Conservation (phyloP, 306 rosid genomes). For the Ziziphus jujuba region DNA sequence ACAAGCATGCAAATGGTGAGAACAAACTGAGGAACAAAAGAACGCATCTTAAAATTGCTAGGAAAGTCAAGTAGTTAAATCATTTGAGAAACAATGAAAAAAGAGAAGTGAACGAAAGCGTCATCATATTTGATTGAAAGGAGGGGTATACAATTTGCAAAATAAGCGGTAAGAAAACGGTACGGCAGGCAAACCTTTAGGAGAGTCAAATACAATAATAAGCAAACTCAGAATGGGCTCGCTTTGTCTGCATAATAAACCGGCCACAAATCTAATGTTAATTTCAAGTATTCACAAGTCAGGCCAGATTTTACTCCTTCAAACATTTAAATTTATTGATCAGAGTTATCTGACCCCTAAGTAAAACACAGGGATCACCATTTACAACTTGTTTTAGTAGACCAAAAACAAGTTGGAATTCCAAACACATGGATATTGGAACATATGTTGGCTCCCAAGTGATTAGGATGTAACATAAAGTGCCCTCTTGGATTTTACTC, state of each 20-base stretch:
- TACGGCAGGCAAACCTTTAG: too few relatives aligned
- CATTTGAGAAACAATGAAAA: too few relatives aligned
- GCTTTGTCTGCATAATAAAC: neutral
- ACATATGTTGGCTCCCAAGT: neutral
- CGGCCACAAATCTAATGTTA: neutral
- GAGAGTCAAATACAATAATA: neutral
- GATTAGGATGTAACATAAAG: neutral
- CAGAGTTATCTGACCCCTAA: too few relatives aligned
- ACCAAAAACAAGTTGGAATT: neutral
- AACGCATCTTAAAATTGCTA: neutral
- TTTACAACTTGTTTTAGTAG: too few relatives aligned
- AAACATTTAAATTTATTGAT: too few relatives aligned
- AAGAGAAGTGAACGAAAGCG: too few relatives aligned
- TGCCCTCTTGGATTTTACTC: neutral
- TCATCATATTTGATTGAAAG: too few relatives aligned
- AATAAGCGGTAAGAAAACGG: neutral
- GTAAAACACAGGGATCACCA: too few relatives aligned
- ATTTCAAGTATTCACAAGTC: too few relatives aligned
- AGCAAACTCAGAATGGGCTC: neutral
- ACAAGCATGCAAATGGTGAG: neutral
- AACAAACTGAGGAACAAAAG: neutral
- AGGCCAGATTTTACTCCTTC: too few relatives aligned
- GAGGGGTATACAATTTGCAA: too few relatives aligned
- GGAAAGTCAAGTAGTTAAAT: too few relatives aligned
- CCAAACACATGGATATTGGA: neutral